Percentiles rank a stretch among this genome's conserved stretches.
These are phyloP conservation scores for Pseudopyricularia cyperi DNA, from an alignment of 2,329 filamentous ascomycete genomes.

Conservation along the genomic window DNA sequence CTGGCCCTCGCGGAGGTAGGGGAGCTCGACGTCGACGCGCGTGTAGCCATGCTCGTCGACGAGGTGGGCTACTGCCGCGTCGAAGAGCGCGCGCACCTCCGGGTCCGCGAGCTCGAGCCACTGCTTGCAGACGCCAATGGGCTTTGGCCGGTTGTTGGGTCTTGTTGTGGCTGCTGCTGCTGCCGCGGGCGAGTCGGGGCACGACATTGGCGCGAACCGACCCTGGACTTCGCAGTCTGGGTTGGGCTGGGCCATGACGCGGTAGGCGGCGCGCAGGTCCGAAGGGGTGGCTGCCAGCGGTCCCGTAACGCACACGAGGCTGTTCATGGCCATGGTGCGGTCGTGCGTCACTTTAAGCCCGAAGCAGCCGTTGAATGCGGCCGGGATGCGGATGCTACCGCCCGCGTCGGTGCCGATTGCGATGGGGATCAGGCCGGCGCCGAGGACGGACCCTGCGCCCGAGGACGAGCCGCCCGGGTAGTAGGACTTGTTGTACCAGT, in stretches of 20 bases:
- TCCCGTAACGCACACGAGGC: slow-evolving; percentile 49
- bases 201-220: slow-evolving; percentile 46
- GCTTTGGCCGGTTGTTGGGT: slow-evolving; percentile 27
- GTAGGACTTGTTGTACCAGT: slow-evolving; percentile 64
- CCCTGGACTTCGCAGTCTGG: slow-evolving; percentile 45
- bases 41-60: slow-evolving; percentile 33
- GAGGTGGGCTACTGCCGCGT: slow-evolving; percentile 47
- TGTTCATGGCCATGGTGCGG: slow-evolving; percentile 45
- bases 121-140: slow-evolving; percentile 55
- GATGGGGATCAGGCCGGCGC: slow-evolving; percentile 61
- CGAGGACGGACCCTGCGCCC: slow-evolving; percentile 58
- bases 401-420: slow-evolving; percentile 61
- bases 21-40: slow-evolving; percentile 49
- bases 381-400: slow-evolving; percentile 62
- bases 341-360: slow-evolving; percentile 70
- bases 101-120: slow-evolving; percentile 58
- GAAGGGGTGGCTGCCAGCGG: slow-evolving; percentile 65
- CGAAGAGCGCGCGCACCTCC: slow-evolving; percentile 47
- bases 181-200: slow-evolving; percentile 16
- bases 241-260: slow-evolving; percentile 63
- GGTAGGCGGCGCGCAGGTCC: slow-evolving; percentile 74
- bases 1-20: slow-evolving; percentile 57
- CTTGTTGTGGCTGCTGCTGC: slow-evolving; percentile 4
- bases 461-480: slow-evolving; percentile 75
- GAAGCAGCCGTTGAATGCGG: slow-evolving; percentile 66